A percentile compares a stretch with the other conserved stretches of the same genome.
Evolutionary conservation across 148 eudicot species (phyloP).

Genomic region (Camellia sinensis): DNA sequence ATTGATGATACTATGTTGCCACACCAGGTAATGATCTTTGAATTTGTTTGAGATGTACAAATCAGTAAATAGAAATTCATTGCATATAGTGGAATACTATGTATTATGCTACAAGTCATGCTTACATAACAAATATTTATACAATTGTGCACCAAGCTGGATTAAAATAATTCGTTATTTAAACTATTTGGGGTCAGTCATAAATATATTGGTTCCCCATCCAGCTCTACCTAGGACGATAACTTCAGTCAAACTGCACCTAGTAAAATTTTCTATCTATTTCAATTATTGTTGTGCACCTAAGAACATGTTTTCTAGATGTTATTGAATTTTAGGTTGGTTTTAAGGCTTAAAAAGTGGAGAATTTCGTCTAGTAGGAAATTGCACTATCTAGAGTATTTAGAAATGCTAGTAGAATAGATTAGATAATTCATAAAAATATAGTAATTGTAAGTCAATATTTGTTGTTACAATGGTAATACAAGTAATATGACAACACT

Average conservation of each 20-base stretch:
- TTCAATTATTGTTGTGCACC: background rate
- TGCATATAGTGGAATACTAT: constrained; percentile 5
- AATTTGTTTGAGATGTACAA: background rate
- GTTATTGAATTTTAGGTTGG: too few species aligned
- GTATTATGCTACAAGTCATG: background rate
- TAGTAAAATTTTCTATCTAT: background rate
- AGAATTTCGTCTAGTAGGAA: too few species aligned
- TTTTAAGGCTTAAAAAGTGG: too few species aligned
- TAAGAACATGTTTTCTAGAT: too few species aligned
- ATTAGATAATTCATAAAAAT: too few species aligned
- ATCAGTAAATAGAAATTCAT: background rate
- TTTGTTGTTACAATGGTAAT: too few species aligned
- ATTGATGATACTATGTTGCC: too few species aligned
- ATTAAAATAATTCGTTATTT: background rate
- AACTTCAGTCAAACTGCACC: background rate
- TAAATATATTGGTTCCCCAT: background rate
- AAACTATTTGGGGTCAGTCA: background rate
- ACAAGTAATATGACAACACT: too few species aligned
- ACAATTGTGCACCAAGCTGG: background rate
- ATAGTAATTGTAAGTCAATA: too few species aligned
- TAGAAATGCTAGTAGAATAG: too few species aligned
- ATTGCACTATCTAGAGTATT: too few species aligned
- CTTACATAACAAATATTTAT: background rate
- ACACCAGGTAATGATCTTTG: background rate
- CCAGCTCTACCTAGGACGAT: background rate